Conservation (phyloP, 495 filamentous ascomycete genomes). For the Penicillium herquei region DNA sequence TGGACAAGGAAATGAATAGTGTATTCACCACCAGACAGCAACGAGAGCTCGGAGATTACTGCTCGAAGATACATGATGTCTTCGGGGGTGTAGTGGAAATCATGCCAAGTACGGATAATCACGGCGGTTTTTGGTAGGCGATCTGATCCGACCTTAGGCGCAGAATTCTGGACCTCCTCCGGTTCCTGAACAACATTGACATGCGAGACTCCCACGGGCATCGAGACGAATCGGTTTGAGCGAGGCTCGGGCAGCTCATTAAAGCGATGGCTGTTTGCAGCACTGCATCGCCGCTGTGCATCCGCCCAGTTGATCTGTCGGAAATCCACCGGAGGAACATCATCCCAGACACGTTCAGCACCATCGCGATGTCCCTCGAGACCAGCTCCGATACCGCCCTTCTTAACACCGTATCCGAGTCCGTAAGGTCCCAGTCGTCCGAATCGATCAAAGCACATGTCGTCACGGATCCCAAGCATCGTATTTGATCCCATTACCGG, state of each 20-base stretch:
- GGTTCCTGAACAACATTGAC: slow-evolving; percentile 6
- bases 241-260: slow-evolving; percentile 42
- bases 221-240: slow-evolving; percentile 44
- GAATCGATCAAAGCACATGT: slow-evolving; percentile 92
- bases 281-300: slow-evolving; percentile 66
- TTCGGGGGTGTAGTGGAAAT: slow-evolving; percentile 53
- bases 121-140: slow-evolving; percentile 57
- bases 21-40: slow-evolving; percentile 63
- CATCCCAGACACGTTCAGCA: slow-evolving; percentile 69
- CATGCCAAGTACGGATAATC: slow-evolving; percentile 62
- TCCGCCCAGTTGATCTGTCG: slow-evolving; percentile 70
- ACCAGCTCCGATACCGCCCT: slow-evolving; percentile 79
- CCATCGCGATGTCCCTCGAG: slow-evolving; percentile 77
- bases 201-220: slow-evolving; percentile 38
- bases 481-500: slow-evolving; percentile 79
- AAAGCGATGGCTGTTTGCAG: slow-evolving; percentile 71
- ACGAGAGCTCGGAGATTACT: slow-evolving; percentile 59
- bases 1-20: slow-evolving; percentile 64
- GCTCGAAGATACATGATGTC: slow-evolving; percentile 57
- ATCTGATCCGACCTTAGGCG: slow-evolving; percentile 20
- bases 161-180: slow-evolving; percentile 10
- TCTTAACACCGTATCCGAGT: slow-evolving; percentile 71
- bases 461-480: slow-evolving; percentile 74
- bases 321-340: slow-evolving; percentile 68
- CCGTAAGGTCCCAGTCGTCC: slow-evolving; percentile 89